Evolutionary conservation across 2,329 filamentous ascomycete genomes (phyloP).

Genomic region (Pseudogymnoascus sp.): DNA sequence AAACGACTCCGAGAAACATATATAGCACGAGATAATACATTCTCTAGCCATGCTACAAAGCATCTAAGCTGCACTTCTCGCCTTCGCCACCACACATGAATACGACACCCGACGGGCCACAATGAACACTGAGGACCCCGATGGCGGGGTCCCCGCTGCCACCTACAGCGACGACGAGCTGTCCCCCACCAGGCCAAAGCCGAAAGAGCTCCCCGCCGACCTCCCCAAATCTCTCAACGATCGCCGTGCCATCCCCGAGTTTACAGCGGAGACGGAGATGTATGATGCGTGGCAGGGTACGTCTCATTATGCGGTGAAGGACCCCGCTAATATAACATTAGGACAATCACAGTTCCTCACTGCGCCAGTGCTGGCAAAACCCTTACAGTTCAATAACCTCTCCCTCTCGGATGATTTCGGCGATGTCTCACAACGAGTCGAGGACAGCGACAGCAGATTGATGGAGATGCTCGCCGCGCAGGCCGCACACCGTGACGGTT

Average conservation of each 20-base stretch:
- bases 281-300: constrained; percentile 98
- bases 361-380: constrained; percentile 74
- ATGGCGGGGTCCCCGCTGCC: constrained; percentile 34
- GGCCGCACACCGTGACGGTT: constrained; percentile 71
- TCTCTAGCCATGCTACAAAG: constrained; percentile 7
- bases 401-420: constrained; percentile 63
- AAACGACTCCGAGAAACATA: not conserved
- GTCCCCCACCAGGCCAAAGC: constrained; percentile 25
- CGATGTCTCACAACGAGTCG: constrained; percentile 40
- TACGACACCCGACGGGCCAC: constrained; percentile 24
- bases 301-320: constrained; percentile 11
- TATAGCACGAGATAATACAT: not conserved
- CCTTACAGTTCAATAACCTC: constrained; percentile 72
- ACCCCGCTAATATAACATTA: constrained; percentile 32
- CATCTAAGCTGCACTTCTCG: constrained; percentile 24
- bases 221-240: constrained; percentile 89
- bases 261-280: constrained; percentile 81
- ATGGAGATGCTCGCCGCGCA: constrained; percentile 96
- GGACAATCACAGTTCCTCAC: constrained; percentile 94
- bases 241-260: constrained; percentile 58
- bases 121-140: constrained; percentile 51
- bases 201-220: constrained; percentile 63
- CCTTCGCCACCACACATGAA: constrained; percentile 30
- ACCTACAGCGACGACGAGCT: constrained; percentile 50
- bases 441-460: constrained; percentile 74